A percentile compares a stretch with the other conserved stretches of the same genome.
phyloP scores from a whole-genome alignment of 176 grass and related monocot species.

The Raddia distichophylla region DNA sequence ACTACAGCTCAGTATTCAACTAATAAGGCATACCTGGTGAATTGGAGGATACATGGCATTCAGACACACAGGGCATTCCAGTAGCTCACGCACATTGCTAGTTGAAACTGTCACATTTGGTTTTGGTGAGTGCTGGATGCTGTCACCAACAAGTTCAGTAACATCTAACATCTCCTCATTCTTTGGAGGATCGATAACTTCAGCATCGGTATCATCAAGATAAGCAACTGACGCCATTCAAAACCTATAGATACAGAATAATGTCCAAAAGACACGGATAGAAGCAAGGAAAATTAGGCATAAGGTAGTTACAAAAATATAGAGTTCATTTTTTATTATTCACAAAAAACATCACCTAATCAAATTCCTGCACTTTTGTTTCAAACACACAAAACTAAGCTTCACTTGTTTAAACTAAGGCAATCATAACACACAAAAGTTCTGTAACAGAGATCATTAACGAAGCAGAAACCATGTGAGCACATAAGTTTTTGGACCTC shows the following conservation, averaged over 20 bases:
- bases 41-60: slow-evolving; percentile 99
- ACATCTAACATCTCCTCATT: slow-evolving; percentile 77
- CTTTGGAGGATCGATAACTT: slow-evolving; percentile 76
- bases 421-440: slow-evolving; percentile 19
- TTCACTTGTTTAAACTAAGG: slow-evolving; percentile 1
- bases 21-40: slow-evolving; percentile 68
- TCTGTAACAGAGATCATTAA: background rate
- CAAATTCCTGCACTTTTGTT: background rate
- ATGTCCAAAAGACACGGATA: slow-evolving; percentile 18
- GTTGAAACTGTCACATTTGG: slow-evolving; percentile 64
- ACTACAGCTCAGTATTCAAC: slow-evolving; percentile 17
- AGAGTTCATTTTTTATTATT: background rate
- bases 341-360: background rate
- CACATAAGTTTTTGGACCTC: background rate
- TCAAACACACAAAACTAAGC: background rate
- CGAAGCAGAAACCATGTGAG: background rate
- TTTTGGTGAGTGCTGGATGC: slow-evolving; percentile 67
- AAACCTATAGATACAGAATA: slow-evolving; percentile 30
- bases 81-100: slow-evolving; percentile 81
- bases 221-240: slow-evolving; percentile 70
- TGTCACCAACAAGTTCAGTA: slow-evolving; percentile 66
- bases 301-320: background rate
- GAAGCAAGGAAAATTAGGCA: background rate
- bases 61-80: slow-evolving; percentile 94
- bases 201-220: slow-evolving; percentile 70